These are phyloP conservation scores for Pseudopyrenochaeta lycopersici DNA, from an alignment of 2,329 filamentous ascomycete species.

Conservation along the genomic window DNA sequence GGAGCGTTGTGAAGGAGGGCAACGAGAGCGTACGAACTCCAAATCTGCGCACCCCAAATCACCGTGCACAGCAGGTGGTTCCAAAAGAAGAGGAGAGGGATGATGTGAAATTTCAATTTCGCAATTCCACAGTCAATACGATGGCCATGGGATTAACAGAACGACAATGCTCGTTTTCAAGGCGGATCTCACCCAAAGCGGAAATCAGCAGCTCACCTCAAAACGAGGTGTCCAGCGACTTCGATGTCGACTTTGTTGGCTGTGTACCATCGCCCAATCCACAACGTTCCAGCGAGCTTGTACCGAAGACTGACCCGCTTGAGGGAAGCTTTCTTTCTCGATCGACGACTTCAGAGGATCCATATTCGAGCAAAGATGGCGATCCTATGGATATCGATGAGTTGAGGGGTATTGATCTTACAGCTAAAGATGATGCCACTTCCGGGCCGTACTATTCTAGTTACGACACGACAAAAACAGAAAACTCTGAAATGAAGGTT, in stretches of 20 bases:
- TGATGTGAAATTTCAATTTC: background rate
- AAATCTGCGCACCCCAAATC: background rate
- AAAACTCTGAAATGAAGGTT: constrained; percentile 1
- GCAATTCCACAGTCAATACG: background rate
- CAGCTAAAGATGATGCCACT: background rate
- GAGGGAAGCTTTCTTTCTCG: background rate
- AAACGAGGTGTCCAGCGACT: background rate
- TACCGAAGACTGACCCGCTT: background rate
- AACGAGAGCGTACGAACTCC: background rate
- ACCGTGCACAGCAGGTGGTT: background rate
- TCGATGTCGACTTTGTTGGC: background rate
- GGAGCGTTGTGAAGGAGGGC: background rate
- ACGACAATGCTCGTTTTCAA: background rate
- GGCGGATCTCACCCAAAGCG: background rate
- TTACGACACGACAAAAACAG: background rate
- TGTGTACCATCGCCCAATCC: background rate
- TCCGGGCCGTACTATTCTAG: background rate
- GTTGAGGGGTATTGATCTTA: constrained; percentile 1
- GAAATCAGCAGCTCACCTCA: background rate
- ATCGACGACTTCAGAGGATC: background rate
- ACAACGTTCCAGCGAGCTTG: background rate
- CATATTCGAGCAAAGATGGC: background rate
- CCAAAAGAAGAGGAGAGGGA: background rate
- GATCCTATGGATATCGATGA: background rate
- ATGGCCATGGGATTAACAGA: background rate